A percentile compares a stretch with the other conserved stretches of the same genome.
phyloP scores from a whole-genome alignment of 306 rosid genomes.

The Vicia sativa region DNA sequence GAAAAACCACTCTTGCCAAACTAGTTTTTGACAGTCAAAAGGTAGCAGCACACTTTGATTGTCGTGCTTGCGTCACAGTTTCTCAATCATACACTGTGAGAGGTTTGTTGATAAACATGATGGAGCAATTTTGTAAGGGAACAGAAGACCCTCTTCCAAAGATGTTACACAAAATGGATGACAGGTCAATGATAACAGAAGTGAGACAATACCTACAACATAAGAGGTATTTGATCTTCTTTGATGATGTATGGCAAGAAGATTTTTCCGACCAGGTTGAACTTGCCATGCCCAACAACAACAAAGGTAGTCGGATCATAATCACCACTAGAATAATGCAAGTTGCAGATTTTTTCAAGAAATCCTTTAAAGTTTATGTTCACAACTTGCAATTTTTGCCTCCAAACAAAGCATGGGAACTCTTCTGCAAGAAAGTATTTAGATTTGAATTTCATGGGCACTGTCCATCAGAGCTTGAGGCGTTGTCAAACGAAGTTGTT shows the following conservation, averaged over 20 bases:
- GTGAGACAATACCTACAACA: conserved; percentile 14
- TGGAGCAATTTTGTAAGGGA: conserved; percentile 16
- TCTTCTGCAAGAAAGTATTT: conserved; percentile 16
- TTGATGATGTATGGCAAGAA: conserved; percentile 30
- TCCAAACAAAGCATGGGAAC: conserved; percentile 24
- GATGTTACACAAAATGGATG: conserved; percentile 11
- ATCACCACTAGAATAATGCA: conserved; percentile 25
- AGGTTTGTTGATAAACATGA: not conserved
- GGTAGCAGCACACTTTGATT: not conserved
- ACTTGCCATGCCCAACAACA: conserved; percentile 11
- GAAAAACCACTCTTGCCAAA: conserved; percentile 25
- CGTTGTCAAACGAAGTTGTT: conserved; percentile 1
- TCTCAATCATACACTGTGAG: conserved; percentile 17
- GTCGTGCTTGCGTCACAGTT: conserved; percentile 10
- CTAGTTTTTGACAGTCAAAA: conserved; percentile 15
- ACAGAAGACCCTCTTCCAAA: not conserved
- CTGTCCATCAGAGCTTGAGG: conserved; percentile 8
- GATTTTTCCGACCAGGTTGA: conserved; percentile 19
- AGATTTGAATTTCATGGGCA: not conserved
- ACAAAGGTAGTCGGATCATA: conserved; percentile 11
- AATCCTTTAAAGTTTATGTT: not conserved
- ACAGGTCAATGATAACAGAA: not conserved
- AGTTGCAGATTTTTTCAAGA: conserved; percentile 4
- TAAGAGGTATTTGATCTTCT: conserved; percentile 23
- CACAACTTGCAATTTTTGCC: conserved; percentile 18